Evolutionary conservation across 306 rosid genomes (phyloP).

Genomic region (Gastrolobium villosum): DNA sequence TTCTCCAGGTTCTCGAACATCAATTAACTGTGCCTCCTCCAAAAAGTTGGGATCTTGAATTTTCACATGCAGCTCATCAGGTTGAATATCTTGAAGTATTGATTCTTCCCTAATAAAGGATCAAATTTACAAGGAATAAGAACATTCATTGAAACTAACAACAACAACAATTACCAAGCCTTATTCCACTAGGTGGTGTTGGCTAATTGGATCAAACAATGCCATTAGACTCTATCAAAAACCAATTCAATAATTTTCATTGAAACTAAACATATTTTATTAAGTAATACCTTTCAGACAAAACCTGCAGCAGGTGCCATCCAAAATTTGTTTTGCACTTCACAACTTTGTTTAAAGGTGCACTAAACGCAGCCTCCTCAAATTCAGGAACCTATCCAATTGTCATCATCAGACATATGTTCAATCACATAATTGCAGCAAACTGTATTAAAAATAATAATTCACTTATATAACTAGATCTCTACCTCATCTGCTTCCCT

Average conservation of each 20-base stretch:
- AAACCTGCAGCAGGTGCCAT: slow-evolving; percentile 94
- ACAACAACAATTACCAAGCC: not conserved
- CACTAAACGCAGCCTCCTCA: slow-evolving; percentile 94
- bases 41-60: slow-evolving; percentile 78
- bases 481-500: not conserved
- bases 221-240: not conserved
- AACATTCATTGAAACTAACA: slow-evolving; percentile 33
- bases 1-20: slow-evolving; percentile 95
- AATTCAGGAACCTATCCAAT: slow-evolving; percentile 87
- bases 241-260: slow-evolving; percentile 1
- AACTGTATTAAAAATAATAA: not conserved
- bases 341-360: slow-evolving; percentile 88
- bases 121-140: slow-evolving; percentile 43
- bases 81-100: slow-evolving; percentile 77
- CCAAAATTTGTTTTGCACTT: slow-evolving; percentile 94
- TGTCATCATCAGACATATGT: slow-evolving; percentile 46
- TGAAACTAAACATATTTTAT: slow-evolving; percentile 27
- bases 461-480: not conserved
- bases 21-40: slow-evolving; percentile 85
- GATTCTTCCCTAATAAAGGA: slow-evolving; percentile 74
- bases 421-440: slow-evolving; percentile 27
- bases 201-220: not conserved
- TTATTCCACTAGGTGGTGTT: not conserved
- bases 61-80: slow-evolving; percentile 71
- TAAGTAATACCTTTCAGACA: slow-evolving; percentile 76